These are phyloP conservation scores for Cymbopogon flexuosus DNA, from an alignment of 202 grass and related monocot genomes.

Conservation along the genomic window DNA sequence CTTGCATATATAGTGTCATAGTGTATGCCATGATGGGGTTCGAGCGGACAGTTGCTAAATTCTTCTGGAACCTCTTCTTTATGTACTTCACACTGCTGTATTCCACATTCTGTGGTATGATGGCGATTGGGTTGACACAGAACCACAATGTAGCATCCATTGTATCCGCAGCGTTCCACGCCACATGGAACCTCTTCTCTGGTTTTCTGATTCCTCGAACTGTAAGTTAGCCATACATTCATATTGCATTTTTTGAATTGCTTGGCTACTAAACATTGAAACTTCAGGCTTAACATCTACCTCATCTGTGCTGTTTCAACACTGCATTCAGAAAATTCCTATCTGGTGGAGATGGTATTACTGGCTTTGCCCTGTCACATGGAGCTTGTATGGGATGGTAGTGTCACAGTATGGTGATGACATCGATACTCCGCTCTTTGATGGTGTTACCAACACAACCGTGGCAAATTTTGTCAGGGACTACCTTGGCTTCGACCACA, in stretches of 20 bases:
- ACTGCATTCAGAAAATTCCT: constrained; percentile 42
- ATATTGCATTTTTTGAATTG: background rate
- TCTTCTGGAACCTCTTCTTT: constrained; percentile 57
- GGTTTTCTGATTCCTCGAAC: constrained; percentile 43
- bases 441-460: background rate
- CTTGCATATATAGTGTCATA: constrained; percentile 22
- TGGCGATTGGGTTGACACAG: constrained; percentile 39
- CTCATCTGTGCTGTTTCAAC: background rate
- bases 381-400: constrained; percentile 45
- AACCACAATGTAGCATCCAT: constrained; percentile 42
- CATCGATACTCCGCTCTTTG: background rate
- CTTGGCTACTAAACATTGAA: background rate
- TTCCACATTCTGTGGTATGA: constrained; percentile 55
- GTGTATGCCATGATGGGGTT: constrained; percentile 51
- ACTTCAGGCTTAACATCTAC: background rate
- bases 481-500: constrained; percentile 35
- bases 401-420: constrained; percentile 42
- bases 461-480: constrained; percentile 28
- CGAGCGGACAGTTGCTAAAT: constrained; percentile 41
- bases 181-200: constrained; percentile 49
- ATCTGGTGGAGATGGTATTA: constrained; percentile 56
- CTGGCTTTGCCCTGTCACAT: constrained; percentile 42
- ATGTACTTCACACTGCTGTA: constrained; percentile 50
- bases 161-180: constrained; percentile 19
- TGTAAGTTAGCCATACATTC: constrained; percentile 16